phyloP scores from a whole-genome alignment of 805 yeast genomes.

The Lipomyces sp. region DNA sequence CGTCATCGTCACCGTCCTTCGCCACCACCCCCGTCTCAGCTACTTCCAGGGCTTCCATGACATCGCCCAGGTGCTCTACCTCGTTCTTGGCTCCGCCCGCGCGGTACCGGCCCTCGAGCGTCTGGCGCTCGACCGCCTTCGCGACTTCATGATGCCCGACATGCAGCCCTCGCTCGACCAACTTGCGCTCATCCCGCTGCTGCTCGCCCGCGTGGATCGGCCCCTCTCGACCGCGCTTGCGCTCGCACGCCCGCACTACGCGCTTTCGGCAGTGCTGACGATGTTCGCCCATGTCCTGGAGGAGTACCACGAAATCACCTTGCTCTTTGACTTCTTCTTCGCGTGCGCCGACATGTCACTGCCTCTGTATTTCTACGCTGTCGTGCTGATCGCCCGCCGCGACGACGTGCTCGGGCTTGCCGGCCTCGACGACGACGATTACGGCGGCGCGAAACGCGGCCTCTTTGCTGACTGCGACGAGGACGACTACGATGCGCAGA shows the following conservation, averaged over 20 bases:
- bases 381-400: constrained; percentile 43
- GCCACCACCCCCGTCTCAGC: constrained; percentile 57
- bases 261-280: constrained; percentile 74
- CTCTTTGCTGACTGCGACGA: too few relatives aligned
- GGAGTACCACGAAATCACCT: constrained; percentile 48
- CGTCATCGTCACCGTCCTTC: constrained; percentile 53
- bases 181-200: constrained; percentile 59
- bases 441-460: too few relatives aligned
- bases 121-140: constrained; percentile 57
- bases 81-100: constrained; percentile 45
- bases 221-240: constrained; percentile 39
- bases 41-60: constrained; percentile 96
- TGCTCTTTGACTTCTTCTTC: constrained; percentile 68
- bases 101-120: constrained; percentile 47
- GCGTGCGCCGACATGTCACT: constrained; percentile 53
- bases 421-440: too few relatives aligned
- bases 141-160: constrained; percentile 82
- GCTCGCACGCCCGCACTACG: constrained; percentile 58
- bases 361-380: constrained; percentile 59
- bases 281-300: constrained; percentile 69
- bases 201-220: constrained; percentile 52
- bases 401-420: constrained; percentile 42
- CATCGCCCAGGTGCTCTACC: constrained; percentile 62
- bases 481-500: constrained; percentile 38
- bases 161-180: constrained; percentile 66